Evolutionary conservation across 2,329 filamentous ascomycete genomes (phyloP), one percentile per base, ranked within the genome.

Genomic region (Mycosphaerella sp.): DNA sequence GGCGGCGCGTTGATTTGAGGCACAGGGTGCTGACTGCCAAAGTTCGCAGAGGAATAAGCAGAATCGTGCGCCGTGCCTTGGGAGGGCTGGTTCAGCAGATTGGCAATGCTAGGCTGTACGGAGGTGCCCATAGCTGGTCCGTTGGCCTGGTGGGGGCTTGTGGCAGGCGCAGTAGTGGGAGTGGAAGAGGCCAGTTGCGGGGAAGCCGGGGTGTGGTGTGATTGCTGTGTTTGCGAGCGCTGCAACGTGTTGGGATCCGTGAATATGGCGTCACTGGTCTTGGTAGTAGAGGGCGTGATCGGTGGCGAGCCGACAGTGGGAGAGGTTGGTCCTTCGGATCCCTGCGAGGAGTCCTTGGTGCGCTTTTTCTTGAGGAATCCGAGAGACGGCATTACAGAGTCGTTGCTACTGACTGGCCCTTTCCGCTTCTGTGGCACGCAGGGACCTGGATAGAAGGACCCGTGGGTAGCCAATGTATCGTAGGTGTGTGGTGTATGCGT

Each of bases 361-460:
- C 89, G 85, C 81, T 95, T 95, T 82, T 95, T 97, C 81, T 96
- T 96, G 70, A 97, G 82, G 70, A 96, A 89, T 73, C 89, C 89
- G 78, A 96, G 81, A 72, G 82, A 87, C 84, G 90, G 93, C 93
- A 98, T 97, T 72, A 65, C 56, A 59, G 49, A 49, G 45, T 37
- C 45, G 45, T 35, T 34, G 45, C 25, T 49, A 39, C 39, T 49
- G 30, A 40, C 44, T 49, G 52, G 49, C 30, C 48, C 53, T 51
- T 53, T 59, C 48, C 58, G 57, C 58, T 60, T 60, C 52, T 47
- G 52, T 50, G 58, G 55, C 44, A 60, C 48, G 57, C 54, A 54
- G 51, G 58, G 53, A 51, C 50, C 45, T 41, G 44, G 50, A 40
- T 27, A 41, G 49, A 44, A 41, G 41, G 40, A 44, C 42, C 51